A percentile compares a stretch with the other conserved stretches of the same genome.
These are phyloP conservation scores for Colletotrichum destructivum DNA, from an alignment of 2,329 filamentous ascomycete species.

Conservation along the genomic window DNA sequence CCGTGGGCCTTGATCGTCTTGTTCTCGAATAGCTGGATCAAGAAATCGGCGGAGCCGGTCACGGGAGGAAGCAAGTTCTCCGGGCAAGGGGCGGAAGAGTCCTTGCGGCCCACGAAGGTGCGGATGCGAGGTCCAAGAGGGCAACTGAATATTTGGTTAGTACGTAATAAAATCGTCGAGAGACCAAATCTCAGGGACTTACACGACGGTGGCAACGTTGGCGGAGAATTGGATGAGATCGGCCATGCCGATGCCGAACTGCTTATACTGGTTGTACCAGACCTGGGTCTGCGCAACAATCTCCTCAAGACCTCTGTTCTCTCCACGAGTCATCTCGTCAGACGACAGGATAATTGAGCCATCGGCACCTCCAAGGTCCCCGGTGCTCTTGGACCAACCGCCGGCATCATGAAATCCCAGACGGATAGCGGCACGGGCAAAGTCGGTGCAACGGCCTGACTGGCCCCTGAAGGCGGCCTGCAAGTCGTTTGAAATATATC, in stretches of 20 bases:
- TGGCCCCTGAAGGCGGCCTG: constrained; percentile 52
- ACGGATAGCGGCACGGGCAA: constrained; percentile 61
- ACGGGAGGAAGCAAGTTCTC: constrained; percentile 60
- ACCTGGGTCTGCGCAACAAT: constrained; percentile 57
- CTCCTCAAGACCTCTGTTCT: constrained; percentile 64
- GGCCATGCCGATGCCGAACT: constrained; percentile 61
- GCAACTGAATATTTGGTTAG: no score
- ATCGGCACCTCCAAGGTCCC: constrained; percentile 59
- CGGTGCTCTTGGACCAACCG: constrained; percentile 56
- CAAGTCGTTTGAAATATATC: constrained; percentile 58
- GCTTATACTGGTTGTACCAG: constrained; percentile 58
- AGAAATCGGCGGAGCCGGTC: constrained; percentile 58
- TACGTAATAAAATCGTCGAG: not conserved
- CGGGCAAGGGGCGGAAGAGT: constrained; percentile 57
- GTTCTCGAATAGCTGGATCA: constrained; percentile 64
- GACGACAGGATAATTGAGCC: constrained; percentile 59
- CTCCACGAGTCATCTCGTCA: constrained; percentile 54
- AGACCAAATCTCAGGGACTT: not conserved
- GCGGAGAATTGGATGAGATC: constrained; percentile 69
- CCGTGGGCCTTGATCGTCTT: constrained; percentile 68
- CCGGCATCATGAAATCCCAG: constrained; percentile 65
- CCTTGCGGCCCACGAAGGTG: constrained; percentile 66
- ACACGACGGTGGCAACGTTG: constrained; percentile 63
- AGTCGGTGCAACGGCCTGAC: constrained; percentile 58
- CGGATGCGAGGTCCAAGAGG: constrained; percentile 63